phyloP scores from a whole-genome alignment of 345 rosid genomes.

The Camelina laxa region DNA sequence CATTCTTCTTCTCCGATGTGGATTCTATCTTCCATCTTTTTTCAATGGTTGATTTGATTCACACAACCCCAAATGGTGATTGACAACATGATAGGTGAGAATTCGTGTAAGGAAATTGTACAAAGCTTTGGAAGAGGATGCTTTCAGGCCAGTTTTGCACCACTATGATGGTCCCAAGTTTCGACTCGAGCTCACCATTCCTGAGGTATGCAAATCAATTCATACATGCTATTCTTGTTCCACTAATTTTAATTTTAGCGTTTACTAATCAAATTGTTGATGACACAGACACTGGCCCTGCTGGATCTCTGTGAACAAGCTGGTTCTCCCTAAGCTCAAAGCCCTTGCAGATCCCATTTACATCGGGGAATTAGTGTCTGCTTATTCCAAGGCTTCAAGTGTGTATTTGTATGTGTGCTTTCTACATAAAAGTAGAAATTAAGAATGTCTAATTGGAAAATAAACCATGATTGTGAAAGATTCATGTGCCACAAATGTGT shows the following conservation, averaged over 20 bases:
- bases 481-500: constrained; percentile 16
- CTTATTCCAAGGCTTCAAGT: constrained; percentile 30
- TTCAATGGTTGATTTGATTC: constrained; percentile 2
- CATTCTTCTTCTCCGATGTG: not conserved
- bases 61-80: constrained; percentile 1
- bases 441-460: constrained; percentile 23
- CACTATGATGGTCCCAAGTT: constrained; percentile 95
- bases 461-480: constrained; percentile 28
- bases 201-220: constrained; percentile 63
- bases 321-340: constrained; percentile 56
- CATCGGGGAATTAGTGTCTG: constrained; percentile 8
- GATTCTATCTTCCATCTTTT: not conserved
- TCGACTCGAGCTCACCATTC: constrained; percentile 88
- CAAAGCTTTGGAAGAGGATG: constrained; percentile 90
- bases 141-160: constrained; percentile 93
- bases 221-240: not conserved
- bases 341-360: constrained; percentile 16
- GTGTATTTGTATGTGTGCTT: constrained; percentile 33
- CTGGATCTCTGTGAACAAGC: constrained; percentile 91
- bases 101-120: constrained; percentile 74
- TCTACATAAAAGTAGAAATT: constrained; percentile 28
- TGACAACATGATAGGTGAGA: constrained; percentile 57
- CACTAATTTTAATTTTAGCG: not conserved
- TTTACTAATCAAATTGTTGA: constrained; percentile 18
- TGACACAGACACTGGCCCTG: constrained; percentile 82